A percentile compares a stretch with the other conserved stretches of the same genome.
These are phyloP conservation scores for Otatea glauca DNA, from an alignment of 176 grass and related monocot species.

Conservation along the genomic window DNA sequence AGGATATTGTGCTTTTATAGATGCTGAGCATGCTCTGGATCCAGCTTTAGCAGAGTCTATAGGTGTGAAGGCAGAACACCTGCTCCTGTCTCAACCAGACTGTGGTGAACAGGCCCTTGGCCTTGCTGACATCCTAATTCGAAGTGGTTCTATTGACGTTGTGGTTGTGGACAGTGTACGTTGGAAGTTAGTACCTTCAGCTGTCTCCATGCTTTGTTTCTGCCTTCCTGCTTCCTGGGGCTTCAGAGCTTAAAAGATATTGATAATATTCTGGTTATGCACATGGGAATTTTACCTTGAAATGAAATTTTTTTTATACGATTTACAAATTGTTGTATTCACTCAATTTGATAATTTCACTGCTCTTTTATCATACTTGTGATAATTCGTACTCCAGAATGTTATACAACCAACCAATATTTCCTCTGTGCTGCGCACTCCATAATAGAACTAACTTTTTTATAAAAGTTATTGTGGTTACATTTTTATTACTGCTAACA, in stretches of 20 bases:
- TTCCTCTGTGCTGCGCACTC: neutral
- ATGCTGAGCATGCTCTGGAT: constrained; percentile 85
- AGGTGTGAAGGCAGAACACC: constrained; percentile 58
- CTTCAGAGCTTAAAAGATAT: neutral
- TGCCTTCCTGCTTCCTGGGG: neutral
- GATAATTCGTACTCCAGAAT: neutral
- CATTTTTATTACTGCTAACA: neutral
- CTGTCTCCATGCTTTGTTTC: neutral
- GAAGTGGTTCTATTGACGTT: constrained; percentile 83
- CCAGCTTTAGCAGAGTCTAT: constrained; percentile 70
- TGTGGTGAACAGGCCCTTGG: constrained; percentile 83
- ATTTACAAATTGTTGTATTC: neutral
- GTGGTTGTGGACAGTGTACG: constrained; percentile 90
- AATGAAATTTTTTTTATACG: neutral
- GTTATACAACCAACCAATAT: neutral
- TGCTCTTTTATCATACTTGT: neutral
- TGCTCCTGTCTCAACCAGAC: constrained; percentile 75
- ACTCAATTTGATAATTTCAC: neutral
- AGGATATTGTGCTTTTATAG: constrained; percentile 84
- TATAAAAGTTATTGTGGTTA: neutral
- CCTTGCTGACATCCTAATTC: constrained; percentile 77
- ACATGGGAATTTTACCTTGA: neutral
- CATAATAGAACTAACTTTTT: neutral
- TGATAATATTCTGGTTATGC: neutral
- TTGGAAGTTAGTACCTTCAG: constrained; percentile 37